Base-by-base conservation (phyloP, 2,329 filamentous ascomycete species). In the Calonectria hawksworthii region DNA sequence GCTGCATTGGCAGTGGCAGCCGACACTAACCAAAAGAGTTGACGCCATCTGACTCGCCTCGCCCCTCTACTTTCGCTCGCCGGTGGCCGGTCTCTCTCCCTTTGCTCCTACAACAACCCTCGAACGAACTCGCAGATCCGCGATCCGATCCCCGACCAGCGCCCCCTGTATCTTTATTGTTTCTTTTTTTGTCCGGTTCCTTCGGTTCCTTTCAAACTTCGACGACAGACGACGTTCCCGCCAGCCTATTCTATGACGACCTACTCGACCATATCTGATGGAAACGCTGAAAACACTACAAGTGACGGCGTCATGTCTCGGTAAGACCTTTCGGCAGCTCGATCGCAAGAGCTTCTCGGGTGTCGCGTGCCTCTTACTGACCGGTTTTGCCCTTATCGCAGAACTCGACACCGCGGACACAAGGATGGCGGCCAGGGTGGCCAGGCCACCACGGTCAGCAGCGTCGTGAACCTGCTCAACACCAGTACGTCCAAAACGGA, bases 391-490 rank as follows among this genome's bases (percentile, higher is more conserved):
- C 50, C 47, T 30, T 61, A n/a, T 75, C 56, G 34, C 41, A 91
- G 90, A 85, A 85, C 86, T 82, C 91, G 92, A 83, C 87, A 89
- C 79, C 88, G 92, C 82, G 91, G 90, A 77, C 93, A 93, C 81
- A 96, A 96, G 86, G 92, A 94, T 85, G 91, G 89, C 72, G 94
- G 94, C 74, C 82, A 84, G 74, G 83, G 83, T 30, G 96, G 97
- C 70, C 92, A 96, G 83, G 97, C 97, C 80, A 94, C 95, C 80
- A 98, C 95, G 92, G 85, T 94, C 69, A 98, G 96, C 87, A 98
- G 96, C 84, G 94, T 97, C 78, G 94, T 99, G 86, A 99, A 99
- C 85, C 89, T 99, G 77, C 90, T 99, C 77, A 99, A 99, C 86
- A 99, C 97, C 23, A 99, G 95, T 97, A 90, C 74, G 92, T 75